Base-by-base conservation (phyloP, 108 stramenopile genomes). In the Seminavis robusta region DNA sequence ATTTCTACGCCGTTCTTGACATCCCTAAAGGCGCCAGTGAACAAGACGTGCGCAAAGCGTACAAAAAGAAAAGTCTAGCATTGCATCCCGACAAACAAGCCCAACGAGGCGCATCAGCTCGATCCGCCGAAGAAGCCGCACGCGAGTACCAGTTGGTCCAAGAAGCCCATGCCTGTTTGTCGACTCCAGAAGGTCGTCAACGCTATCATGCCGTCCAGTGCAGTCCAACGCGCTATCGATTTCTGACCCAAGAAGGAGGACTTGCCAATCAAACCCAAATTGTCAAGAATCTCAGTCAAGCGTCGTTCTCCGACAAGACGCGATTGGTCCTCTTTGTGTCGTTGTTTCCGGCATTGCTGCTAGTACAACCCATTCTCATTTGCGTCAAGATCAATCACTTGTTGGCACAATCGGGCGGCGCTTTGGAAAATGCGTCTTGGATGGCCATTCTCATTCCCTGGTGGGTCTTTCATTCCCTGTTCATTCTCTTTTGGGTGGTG, bases 21-120 rank as follows among this genome's bases (percentile, higher is more conserved):
- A 47, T 91, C 13, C 27, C 63, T 26, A 5, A 11, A 3, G 56
- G 54, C 52, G 82, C 84, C 17, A 80, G 68, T 3, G 47, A 67
- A 8, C 87, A 89, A 32, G 79, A 84, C 38, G 71, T 92, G 45
- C 76, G 81, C 56, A 88, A 84, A 60, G 91, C 91, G 25, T 92
- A 92, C 76, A 67, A 76, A 43, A 81, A 84, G 36, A 66, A 64
- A 19, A 76, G 75, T 7, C 65, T 92, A 37, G 59, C 61, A 57
- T 58, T 86, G 46, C 91, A 92, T 47, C 91, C 91, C 44, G 91
- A 92, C 59, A 92, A 89, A 47, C 37, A 89, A 23, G 80, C 82
- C 9, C 91, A 92, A 70, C 84, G 84, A 1, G 78, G 84, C 16
- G 80, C 65, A 54, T 17, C 48, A 15, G 41, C 73, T 23, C 47